phyloP scores from a whole-genome alignment of 768 basidiomycete genomes.

The Leccinum barrowsii region DNA sequence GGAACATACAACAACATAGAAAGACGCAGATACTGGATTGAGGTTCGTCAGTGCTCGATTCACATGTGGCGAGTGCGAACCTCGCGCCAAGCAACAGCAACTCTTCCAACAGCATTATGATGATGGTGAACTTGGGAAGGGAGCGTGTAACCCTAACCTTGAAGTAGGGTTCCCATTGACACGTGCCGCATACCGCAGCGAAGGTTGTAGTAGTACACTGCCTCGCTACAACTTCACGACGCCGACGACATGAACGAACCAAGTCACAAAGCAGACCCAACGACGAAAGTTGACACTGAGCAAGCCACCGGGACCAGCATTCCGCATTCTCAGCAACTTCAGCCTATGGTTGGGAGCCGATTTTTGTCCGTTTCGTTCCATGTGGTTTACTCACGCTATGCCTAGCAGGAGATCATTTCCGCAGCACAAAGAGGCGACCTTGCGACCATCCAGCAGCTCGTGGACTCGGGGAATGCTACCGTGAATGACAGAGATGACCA shows the following conservation, averaged over 20 bases:
- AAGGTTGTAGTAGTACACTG: neutral
- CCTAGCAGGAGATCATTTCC: constrained; percentile 63
- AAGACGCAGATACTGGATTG: constrained; percentile 47
- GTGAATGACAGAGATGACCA: constrained; percentile 83
- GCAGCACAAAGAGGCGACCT: constrained; percentile 89
- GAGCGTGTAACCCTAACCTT: constrained; percentile 28
- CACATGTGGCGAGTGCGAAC: constrained; percentile 4
- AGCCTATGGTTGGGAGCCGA: constrained; percentile 19
- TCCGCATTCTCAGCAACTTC: constrained; percentile 19
- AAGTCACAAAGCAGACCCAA: constrained; percentile 27
- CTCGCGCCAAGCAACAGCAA: constrained; percentile 18
- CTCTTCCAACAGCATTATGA: constrained; percentile 4
- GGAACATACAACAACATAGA: constrained; percentile 54
- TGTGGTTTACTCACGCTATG: constrained; percentile 2
- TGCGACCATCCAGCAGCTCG: constrained; percentile 53
- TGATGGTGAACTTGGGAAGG: constrained; percentile 6
- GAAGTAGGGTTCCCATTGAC: constrained; percentile 24
- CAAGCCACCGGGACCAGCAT: constrained; percentile 29
- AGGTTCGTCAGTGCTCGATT: neutral
- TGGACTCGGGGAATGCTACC: constrained; percentile 65
- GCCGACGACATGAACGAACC: constrained; percentile 31
- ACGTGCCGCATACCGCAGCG: constrained; percentile 3
- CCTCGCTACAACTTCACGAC: constrained; percentile 15
- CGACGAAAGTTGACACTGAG: constrained; percentile 25
- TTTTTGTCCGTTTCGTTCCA: neutral